phyloP scores from a whole-genome alignment of 805 yeast genomes.

The Huiozyma naganishii region DNA sequence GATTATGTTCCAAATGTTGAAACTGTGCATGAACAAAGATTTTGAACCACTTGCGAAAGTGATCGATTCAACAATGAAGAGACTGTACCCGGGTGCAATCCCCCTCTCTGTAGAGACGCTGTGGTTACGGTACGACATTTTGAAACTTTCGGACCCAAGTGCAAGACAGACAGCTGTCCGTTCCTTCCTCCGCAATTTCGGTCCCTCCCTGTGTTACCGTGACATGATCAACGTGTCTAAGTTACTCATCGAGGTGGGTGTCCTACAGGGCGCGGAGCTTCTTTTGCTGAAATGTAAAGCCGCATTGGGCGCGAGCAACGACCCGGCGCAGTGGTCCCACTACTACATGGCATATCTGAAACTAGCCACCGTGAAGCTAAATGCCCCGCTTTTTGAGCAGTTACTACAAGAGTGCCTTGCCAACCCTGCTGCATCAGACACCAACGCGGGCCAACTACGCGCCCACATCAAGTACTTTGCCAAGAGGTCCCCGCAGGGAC shows the following conservation, averaged over 20 bases:
- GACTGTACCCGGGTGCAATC: conserved; percentile 6
- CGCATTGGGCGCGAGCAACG: background rate
- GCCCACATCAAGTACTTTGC: background rate
- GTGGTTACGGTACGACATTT: conserved; percentile 11
- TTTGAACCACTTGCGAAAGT: conserved; percentile 10
- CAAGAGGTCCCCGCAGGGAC: background rate
- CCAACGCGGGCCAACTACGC: background rate
- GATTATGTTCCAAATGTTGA: conserved; percentile 13
- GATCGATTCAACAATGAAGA: conserved; percentile 11
- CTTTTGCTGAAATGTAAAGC: conserved; percentile 2
- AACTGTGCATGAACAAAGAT: conserved; percentile 9
- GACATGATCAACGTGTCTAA: too few species aligned
- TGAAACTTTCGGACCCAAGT: background rate
- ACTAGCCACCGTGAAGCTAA: conserved; percentile 8
- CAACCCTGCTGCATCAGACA: conserved; percentile 3
- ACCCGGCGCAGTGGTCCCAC: conserved; percentile 13
- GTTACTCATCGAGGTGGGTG: too few species aligned
- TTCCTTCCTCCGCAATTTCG: too few species aligned
- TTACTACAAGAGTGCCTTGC: conserved; percentile 19
- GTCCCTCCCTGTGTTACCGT: too few species aligned
- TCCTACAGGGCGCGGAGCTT: too few species aligned
- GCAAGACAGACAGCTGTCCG: too few species aligned
- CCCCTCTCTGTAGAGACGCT: conserved; percentile 19
- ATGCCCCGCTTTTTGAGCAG: conserved; percentile 7
- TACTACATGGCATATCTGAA: conserved; percentile 16